phyloP scores from a whole-genome alignment of 208 protist species.

The Trypanosoma congolense region DNA sequence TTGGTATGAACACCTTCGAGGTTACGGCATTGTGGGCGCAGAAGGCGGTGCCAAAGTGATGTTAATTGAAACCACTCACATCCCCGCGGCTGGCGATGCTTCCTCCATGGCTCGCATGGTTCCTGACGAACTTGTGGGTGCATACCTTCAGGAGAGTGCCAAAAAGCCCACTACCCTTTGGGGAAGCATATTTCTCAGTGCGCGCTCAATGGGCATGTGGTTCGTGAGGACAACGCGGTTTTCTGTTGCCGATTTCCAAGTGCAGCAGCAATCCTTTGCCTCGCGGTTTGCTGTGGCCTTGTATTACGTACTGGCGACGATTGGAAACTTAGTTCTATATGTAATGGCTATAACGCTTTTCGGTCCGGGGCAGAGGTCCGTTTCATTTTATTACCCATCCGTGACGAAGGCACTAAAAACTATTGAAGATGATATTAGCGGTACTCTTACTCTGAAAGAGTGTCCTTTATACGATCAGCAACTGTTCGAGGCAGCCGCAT shows the following conservation, averaged over 20 bases:
- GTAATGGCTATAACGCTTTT: conserved; percentile 70
- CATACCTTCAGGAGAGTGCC: conserved; percentile 11
- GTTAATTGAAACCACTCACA: conserved; percentile 16
- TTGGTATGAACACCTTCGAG: conserved; percentile 47
- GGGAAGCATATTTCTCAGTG: background rate
- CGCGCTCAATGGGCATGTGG: background rate
- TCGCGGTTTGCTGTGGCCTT: conserved; percentile 14
- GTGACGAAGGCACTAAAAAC: conserved; percentile 28
- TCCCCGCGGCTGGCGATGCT: conserved; percentile 8
- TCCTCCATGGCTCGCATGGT: background rate
- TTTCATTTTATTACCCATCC: conserved; percentile 31
- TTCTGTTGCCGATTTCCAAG: conserved; percentile 16
- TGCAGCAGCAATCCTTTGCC: conserved; percentile 1
- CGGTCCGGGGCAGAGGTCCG: conserved; percentile 46
- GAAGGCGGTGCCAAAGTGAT: conserved; percentile 13
- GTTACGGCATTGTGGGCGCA: conserved; percentile 20
- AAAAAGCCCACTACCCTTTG: conserved; percentile 1
- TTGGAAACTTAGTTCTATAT: conserved; percentile 46
- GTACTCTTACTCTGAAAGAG: conserved; percentile 38
- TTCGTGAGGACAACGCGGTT: background rate
- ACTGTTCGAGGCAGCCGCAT: conserved; percentile 41
- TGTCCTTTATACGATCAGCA: conserved; percentile 57
- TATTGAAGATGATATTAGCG: conserved; percentile 45
- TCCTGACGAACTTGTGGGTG: conserved; percentile 23
- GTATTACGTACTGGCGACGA: conserved; percentile 6